Percentiles rank a stretch among this genome's conserved stretches.
These are phyloP conservation scores for Picea mariana DNA, from an alignment of 83 land plant genomes.

Conservation along the genomic window DNA sequence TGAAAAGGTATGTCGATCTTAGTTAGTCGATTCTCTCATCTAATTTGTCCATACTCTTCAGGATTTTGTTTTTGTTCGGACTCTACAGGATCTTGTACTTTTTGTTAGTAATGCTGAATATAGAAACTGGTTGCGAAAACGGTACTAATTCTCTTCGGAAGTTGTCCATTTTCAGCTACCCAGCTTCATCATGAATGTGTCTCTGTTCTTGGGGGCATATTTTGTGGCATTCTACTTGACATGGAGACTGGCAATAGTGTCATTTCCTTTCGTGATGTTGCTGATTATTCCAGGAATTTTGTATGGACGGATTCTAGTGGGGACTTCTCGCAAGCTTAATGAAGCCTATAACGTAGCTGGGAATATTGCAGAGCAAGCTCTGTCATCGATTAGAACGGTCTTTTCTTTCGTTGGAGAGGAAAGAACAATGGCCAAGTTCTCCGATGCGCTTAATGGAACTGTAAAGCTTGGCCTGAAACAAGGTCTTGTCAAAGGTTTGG, in stretches of 20 bases:
- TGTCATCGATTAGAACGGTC: too few relatives aligned
- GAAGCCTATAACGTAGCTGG: constrained; percentile 16
- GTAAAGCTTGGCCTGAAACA: constrained; percentile 33
- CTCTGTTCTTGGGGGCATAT: constrained; percentile 21
- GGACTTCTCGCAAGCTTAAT: constrained; percentile 14
- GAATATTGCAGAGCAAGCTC: too few relatives aligned
- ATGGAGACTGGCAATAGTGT: too few relatives aligned
- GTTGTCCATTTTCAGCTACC: background rate
- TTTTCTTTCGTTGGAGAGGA: constrained; percentile 11
- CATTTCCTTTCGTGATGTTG: too few relatives aligned
- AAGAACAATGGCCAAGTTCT: constrained; percentile 21
- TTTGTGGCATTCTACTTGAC: background rate
- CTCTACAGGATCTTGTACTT: too few relatives aligned
- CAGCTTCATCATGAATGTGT: background rate
- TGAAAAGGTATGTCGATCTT: constrained; percentile 30
- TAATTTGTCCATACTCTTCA: background rate
- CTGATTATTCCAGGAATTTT: constrained; percentile 36
- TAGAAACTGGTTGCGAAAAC: too few relatives aligned
- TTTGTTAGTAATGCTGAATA: too few relatives aligned
- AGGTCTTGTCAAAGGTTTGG: too few relatives aligned
- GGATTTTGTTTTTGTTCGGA: too few relatives aligned
- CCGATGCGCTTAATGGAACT: constrained; percentile 26
- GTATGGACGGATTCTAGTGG: constrained; percentile 35
- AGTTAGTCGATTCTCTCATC: background rate
- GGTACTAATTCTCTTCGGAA: background rate